Evolutionary conservation across 1,284 basidiomycete species (phyloP), one percentile per base, ranked within the genome.

Genomic region (Wallemia ichthyophaga): DNA sequence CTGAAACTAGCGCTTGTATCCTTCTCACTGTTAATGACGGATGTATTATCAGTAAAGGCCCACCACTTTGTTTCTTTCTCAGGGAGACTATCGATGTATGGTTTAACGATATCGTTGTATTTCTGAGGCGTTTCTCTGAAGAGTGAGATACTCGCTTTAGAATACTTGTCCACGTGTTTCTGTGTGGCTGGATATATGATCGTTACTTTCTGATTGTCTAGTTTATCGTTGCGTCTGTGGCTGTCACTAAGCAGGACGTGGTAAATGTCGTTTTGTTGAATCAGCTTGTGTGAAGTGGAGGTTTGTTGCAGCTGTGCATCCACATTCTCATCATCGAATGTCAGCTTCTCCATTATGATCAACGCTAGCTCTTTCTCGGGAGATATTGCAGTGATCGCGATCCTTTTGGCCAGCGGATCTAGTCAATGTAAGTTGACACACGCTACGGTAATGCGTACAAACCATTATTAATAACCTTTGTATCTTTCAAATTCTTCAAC

Each of bases 1-100:
- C 86, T 0, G 76, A 75, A 2, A 96, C 73, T 60, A 98, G 85
- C 63, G 91, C 83, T 63, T 81, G 77, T 0, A 95, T 82, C 89
- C 87, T 89, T 31, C 9, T 31, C 17, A n/a, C n/a, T n/a, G n/a
- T n/a, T n/a, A n/a, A n/a, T n/a, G n/a, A n/a, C n/a, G n/a, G n/a
- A n/a, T 31, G 28, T 31, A 7, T 31, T 17, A 31, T 31, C 28
- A 31, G 17, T 31, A 31, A 31, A 17, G 28, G 28, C 37, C n/a
- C 37, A 48, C 37, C 37, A 48, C 37, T 48, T 48, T 13, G 37
- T 48, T 19, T 48, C 37, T 48, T 48, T 48, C 13, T 3, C 11
- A 48, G 37, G 37, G 7, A 48, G n/a, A 21, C 37, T 21, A 21
- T 48, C 37, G 5, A 48, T 48, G 37, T 48, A 48, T 48, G 37